Percentiles rank a stretch among this genome's conserved stretches.
Evolutionary conservation across 2,329 filamentous ascomycete genomes (phyloP).

Genomic region (Colletotrichum sp.): DNA sequence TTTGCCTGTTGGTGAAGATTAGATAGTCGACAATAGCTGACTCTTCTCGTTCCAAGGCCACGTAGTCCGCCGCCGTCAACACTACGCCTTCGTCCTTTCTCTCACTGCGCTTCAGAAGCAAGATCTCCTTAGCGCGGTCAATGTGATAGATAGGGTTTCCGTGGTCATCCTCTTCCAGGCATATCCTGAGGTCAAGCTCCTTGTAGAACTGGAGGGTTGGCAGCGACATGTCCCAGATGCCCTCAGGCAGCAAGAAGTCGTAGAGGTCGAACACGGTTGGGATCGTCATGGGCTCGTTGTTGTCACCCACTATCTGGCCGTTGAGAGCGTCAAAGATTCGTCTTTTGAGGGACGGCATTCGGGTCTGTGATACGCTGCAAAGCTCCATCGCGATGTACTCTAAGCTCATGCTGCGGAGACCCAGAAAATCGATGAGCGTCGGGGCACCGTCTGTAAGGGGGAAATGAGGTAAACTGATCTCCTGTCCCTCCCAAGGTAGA

Average conservation of each 20-base stretch:
- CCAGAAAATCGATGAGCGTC: constrained; percentile 78
- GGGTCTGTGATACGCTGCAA: constrained; percentile 73
- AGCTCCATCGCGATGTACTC: constrained; percentile 89
- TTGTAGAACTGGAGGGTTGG: constrained; percentile 65
- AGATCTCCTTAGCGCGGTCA: constrained; percentile 73
- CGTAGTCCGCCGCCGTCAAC: constrained; percentile 53
- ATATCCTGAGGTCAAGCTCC: constrained; percentile 71
- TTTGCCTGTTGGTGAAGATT: constrained; percentile 66
- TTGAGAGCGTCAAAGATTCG: constrained; percentile 76
- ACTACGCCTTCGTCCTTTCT: constrained; percentile 54
- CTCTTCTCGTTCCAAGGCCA: constrained; percentile 62
- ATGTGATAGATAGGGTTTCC: constrained; percentile 68
- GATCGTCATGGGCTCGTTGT: constrained; percentile 69
- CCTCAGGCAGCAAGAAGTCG: constrained; percentile 75
- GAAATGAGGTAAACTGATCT: constrained; percentile 67
- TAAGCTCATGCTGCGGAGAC: constrained; percentile 76
- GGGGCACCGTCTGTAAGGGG: constrained; percentile 70
- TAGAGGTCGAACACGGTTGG: constrained; percentile 89
- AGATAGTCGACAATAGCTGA: constrained; percentile 65
- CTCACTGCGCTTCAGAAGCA: constrained; percentile 73
- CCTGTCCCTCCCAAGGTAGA: constrained; percentile 75
- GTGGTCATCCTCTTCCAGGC: constrained; percentile 64
- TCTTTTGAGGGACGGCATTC: constrained; percentile 72
- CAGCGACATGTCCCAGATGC: constrained; percentile 53
- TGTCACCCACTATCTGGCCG: constrained; percentile 72